phyloP scores from a whole-genome alignment of 805 yeast genomes.

The Clavispora fructus region DNA sequence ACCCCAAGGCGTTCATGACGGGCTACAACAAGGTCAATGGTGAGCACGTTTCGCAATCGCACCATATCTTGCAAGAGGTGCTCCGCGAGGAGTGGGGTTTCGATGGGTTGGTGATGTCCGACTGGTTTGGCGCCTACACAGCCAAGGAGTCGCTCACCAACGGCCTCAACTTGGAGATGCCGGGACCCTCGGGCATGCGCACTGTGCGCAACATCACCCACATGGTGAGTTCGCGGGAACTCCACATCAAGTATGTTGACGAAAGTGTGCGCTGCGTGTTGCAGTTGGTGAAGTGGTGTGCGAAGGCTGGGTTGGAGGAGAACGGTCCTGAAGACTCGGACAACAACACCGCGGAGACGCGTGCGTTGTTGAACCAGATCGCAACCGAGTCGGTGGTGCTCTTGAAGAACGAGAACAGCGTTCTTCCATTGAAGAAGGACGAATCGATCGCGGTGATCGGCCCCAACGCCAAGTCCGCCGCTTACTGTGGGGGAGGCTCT shows the following conservation, averaged over 20 bases:
- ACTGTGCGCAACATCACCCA: slow-evolving; percentile 13
- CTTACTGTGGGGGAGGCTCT: slow-evolving; percentile 60
- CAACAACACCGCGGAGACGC: slow-evolving; percentile 22
- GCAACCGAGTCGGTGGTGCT: slow-evolving; percentile 48
- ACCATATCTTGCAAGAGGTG: slow-evolving; percentile 18
- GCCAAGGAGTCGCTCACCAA: slow-evolving; percentile 20
- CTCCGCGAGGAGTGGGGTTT: slow-evolving; percentile 28
- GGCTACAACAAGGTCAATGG: slow-evolving; percentile 29
- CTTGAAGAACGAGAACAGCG: slow-evolving; percentile 45
- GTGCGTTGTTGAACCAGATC: slow-evolving; percentile 15
- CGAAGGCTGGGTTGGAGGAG: slow-evolving; percentile 18
- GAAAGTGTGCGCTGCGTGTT: slow-evolving; percentile 24
- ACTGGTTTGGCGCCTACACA: slow-evolving; percentile 30
- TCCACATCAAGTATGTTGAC: slow-evolving; percentile 20
- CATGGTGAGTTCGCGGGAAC: slow-evolving; percentile 22
- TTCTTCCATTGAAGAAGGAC: slow-evolving; percentile 43
- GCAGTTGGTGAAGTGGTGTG: slow-evolving; percentile 21
- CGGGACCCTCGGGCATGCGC: slow-evolving; percentile 27
- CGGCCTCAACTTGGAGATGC: slow-evolving; percentile 33
- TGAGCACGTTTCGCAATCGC: slow-evolving; percentile 23
- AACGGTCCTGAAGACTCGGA: slow-evolving; percentile 16
- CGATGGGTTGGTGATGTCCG: slow-evolving; percentile 30
- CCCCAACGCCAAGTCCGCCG: slow-evolving; percentile 48
- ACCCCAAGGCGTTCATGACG: slow-evolving; percentile 28
- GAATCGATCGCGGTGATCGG: slow-evolving; percentile 51